A percentile compares a stretch with the other conserved stretches of the same genome.
Conservation (phyloP, 805 yeast species). For the Diddensiella caesifluorescens region DNA sequence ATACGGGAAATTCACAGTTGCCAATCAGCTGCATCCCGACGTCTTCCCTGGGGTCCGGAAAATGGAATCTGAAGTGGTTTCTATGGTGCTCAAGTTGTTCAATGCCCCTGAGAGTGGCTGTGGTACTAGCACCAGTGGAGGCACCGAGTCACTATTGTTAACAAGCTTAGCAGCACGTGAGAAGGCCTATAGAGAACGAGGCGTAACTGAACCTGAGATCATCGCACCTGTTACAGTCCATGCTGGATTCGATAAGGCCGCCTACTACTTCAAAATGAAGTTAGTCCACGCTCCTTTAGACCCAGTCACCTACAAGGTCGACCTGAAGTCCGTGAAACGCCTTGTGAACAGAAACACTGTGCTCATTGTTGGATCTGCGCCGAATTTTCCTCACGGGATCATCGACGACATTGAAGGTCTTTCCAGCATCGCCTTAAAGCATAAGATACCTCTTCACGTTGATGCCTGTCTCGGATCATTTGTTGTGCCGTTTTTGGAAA, state of each 20-base stretch:
- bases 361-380: slow-evolving; percentile 86
- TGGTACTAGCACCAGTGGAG: slow-evolving; percentile 90
- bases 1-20: slow-evolving; percentile 69
- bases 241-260: slow-evolving; percentile 93
- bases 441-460: slow-evolving; percentile 84
- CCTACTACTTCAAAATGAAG: slow-evolving; percentile 82
- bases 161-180: slow-evolving; percentile 87
- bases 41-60: slow-evolving; percentile 94
- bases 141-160: slow-evolving; percentile 85
- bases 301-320: slow-evolving; percentile 60
- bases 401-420: slow-evolving; percentile 80
- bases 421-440: slow-evolving; percentile 55
- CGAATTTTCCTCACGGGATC: slow-evolving; percentile 95
- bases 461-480: slow-evolving; percentile 96
- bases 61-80: slow-evolving; percentile 92
- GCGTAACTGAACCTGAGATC: slow-evolving; percentile 73
- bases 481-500: slow-evolving; percentile 70
- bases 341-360: slow-evolving; percentile 77
- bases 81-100: slow-evolving; percentile 79
- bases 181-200: slow-evolving; percentile 47
- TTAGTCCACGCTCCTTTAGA: slow-evolving; percentile 76
- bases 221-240: slow-evolving; percentile 86
- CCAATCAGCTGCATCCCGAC: slow-evolving; percentile 95
- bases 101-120: slow-evolving; percentile 71
- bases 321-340: slow-evolving; percentile 53